Evolutionary conservation across 306 rosid species (phyloP), one percentile per base, ranked within the genome.

Genomic region (Prinsepia uniflora): DNA sequence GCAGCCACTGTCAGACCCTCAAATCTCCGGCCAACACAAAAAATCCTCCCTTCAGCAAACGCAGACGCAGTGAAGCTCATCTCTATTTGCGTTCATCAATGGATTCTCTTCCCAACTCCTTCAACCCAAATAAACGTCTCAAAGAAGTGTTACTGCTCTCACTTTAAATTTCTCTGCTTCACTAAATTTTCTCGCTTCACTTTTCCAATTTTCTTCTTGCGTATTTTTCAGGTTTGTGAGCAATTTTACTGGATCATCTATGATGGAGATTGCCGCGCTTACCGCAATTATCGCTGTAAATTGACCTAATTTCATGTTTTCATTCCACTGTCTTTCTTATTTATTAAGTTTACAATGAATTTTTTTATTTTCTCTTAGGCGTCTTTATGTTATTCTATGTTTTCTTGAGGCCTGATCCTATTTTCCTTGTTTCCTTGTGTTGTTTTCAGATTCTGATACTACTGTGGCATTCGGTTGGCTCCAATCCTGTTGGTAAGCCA

Each of bases 101-200:
- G 98, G 96, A 88, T 79, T 74, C 85, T 61, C 62, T 75, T 19
- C 36, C 75, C 5, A 78, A 72, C 56, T 76, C 88, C 50, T 74
- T 86, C 65, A 85, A 88, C 73, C 84, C 96, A 64, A 79, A 72
- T 78, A 94, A 86, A 84, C 92, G 34, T 75, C 95, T 89, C 79
- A 94, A 87, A 82, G 95, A 94, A 83, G 81, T 89, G 96, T 92
- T 74, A 78, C 50, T n/a, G 36, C 56, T 67, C 68, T 67, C 20
- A 62, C 45, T 62, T 68, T 71, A n/a, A 40, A 30, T 72, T 47
- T 6, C 50, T 19, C 39, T 70, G 36, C 62, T 19, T 69, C 6
- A 2, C 2, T 36, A 50, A 7, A 13, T 18, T 49, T 55, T 22
- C 12, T 10, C 47, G 44, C 1, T 61, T 74, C 15, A 4, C 45